Evolutionary conservation across 305 asterid species (phyloP).

Genomic region (Solanum hybrid): DNA sequence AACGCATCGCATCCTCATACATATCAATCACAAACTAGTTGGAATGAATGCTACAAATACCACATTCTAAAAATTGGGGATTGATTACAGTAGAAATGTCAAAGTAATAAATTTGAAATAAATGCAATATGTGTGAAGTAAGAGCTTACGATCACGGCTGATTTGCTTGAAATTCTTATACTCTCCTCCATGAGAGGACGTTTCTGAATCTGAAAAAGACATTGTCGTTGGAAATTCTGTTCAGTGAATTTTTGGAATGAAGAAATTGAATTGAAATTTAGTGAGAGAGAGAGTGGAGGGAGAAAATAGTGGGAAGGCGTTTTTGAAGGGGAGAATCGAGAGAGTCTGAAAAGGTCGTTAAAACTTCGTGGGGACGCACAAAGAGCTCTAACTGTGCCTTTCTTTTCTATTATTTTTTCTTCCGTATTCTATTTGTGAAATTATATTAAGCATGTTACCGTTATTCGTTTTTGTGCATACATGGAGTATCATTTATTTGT

Average conservation of each 20-base stretch:
- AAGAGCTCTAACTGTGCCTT: conserved; percentile 39
- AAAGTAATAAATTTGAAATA: background rate
- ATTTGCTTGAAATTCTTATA: conserved; percentile 71
- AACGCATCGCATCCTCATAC: background rate
- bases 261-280: conserved; percentile 7
- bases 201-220: conserved; percentile 80
- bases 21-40: background rate
- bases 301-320: conserved; percentile 2
- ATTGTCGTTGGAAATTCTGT: conserved; percentile 9
- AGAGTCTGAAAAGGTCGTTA: conserved; percentile 21
- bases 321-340: conserved; percentile 6
- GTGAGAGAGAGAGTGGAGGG: conserved; percentile 4
- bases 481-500: background rate
- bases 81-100: background rate
- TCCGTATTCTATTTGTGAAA: background rate
- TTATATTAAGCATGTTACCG: background rate
- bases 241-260: background rate
- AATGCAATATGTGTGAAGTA: background rate
- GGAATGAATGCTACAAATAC: background rate
- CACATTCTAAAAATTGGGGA: background rate
- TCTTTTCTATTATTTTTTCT: background rate
- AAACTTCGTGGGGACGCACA: conserved; percentile 44
- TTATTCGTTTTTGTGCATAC: too few relatives aligned
- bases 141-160: conserved; percentile 71
- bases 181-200: conserved; percentile 64